Base-by-base conservation (phyloP, 2,329 filamentous ascomycete genomes). In the Trichoderma sp. region DNA sequence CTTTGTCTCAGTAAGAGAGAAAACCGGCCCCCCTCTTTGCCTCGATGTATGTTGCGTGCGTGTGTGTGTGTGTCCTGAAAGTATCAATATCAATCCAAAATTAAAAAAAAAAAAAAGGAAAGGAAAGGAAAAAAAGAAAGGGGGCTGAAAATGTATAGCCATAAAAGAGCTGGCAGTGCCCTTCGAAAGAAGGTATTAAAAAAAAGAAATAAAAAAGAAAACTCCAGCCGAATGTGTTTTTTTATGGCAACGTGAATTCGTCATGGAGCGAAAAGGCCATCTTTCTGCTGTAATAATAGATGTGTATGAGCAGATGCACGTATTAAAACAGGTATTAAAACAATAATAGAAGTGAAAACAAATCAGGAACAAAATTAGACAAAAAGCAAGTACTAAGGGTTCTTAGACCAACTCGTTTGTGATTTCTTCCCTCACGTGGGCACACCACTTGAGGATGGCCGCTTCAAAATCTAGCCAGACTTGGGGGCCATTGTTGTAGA, bases 381-480 rank as follows among this genome's bases (percentile, higher is more conserved):
- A 58, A 61, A 50, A 65, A 63, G 39, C 54, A 60, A 65, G 61
- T 57, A 29, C 22, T 25, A 63, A 56, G 57, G 63, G 63, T 65
- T 12, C 63, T 66, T 66, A 66, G 48, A 61, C 54, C 68, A 87
- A 78, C 73, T 97, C 94, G 56, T 86, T 84, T 48, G 90, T 86
- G 71, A 98, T 88, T 81, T 98, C 94, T 76, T 92, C 89, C 37
- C 95, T 86, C 8, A 97, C 93, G 67, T 87, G 89, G 71, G 84
- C 86, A 78, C 91, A 93, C 95, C 95, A 99, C 74, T 87, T 84
- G 76, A 93, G 85, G 59, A 99, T 84, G 32, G 93, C 93, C 6
- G 87, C 83, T 77, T 99, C 94, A 71, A 99, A 96, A 66, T 89
- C 87, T 61, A 86, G 82, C 94, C 94, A 97, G 13, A 89, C 88